These are phyloP conservation scores for Ustilago xerochloae DNA, from an alignment of 1,284 basidiomycete genomes.

Conservation along the genomic window DNA sequence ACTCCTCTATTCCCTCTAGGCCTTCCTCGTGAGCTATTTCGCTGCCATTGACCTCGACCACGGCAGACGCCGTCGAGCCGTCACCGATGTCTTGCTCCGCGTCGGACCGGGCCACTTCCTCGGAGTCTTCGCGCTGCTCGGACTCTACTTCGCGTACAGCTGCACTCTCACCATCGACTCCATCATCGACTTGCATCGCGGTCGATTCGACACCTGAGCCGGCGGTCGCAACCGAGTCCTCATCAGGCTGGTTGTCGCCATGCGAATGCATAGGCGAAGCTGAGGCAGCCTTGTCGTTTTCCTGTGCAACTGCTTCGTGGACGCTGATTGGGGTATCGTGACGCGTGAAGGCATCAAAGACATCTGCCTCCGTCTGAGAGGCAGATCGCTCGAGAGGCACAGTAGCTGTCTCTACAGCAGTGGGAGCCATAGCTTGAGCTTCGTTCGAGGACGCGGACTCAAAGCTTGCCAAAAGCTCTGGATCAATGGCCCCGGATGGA, in stretches of 20 bases:
- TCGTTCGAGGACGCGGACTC: neutral
- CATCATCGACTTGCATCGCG: neutral
- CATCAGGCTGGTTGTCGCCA: too few species aligned
- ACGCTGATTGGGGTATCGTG: constrained; percentile 8
- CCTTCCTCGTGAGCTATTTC: too few species aligned
- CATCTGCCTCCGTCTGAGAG: constrained; percentile 15
- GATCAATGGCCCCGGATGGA: constrained; percentile 20
- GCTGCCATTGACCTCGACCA: neutral
- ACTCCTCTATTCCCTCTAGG: too few species aligned
- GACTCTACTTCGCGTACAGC: neutral
- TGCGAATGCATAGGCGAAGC: too few species aligned
- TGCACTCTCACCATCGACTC: neutral
- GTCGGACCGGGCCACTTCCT: neutral
- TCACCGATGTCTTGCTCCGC: too few species aligned
- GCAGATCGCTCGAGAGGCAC: neutral
- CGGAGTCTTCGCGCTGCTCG: neutral
- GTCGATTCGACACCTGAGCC: too few species aligned
- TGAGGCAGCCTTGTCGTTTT: neutral
- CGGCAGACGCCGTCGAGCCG: too few species aligned
- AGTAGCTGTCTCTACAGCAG: neutral
- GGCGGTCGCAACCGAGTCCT: too few species aligned
- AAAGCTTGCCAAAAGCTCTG: constrained; percentile 12
- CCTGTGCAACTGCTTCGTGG: constrained; percentile 4
- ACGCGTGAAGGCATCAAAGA: constrained; percentile 35
- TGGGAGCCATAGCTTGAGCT: neutral